Evolutionary conservation across 73 alveolate genomes (phyloP).

Genomic region (Paramecium pentaurelia): DNA sequence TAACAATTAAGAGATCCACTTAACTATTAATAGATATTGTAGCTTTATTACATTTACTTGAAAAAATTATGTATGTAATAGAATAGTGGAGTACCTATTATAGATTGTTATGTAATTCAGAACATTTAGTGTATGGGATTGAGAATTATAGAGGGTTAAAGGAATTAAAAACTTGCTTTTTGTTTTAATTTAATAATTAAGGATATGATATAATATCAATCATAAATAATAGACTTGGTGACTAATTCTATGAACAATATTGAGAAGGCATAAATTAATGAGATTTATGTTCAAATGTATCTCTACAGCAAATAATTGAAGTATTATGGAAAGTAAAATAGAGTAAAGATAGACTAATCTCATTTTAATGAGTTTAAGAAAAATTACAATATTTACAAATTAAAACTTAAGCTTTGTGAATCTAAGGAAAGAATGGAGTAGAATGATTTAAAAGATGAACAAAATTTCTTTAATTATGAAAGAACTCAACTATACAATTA

Average conservation of each 20-base stretch:
- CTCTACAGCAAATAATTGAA: neutral
- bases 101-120: neutral
- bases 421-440: neutral
- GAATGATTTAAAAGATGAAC: neutral
- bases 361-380: neutral
- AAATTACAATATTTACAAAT: neutral
- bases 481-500: neutral
- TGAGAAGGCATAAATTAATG: neutral
- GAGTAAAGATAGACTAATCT: neutral
- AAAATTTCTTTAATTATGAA: neutral
- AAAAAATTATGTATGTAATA: neutral
- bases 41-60: slow-evolving; percentile 18
- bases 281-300: neutral
- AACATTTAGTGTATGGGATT: neutral
- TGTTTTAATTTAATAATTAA: neutral
- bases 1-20: neutral
- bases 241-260: neutral
- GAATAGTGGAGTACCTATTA: neutral
- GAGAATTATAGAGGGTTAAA: slow-evolving; percentile 3
- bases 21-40: neutral
- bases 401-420: neutral
- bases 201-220: neutral
- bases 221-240: neutral
- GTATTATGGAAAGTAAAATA: neutral
- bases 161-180: neutral